These are phyloP conservation scores for Pyracantha coccinea DNA, from an alignment of 331 rosid genomes.

Conservation along the genomic window DNA sequence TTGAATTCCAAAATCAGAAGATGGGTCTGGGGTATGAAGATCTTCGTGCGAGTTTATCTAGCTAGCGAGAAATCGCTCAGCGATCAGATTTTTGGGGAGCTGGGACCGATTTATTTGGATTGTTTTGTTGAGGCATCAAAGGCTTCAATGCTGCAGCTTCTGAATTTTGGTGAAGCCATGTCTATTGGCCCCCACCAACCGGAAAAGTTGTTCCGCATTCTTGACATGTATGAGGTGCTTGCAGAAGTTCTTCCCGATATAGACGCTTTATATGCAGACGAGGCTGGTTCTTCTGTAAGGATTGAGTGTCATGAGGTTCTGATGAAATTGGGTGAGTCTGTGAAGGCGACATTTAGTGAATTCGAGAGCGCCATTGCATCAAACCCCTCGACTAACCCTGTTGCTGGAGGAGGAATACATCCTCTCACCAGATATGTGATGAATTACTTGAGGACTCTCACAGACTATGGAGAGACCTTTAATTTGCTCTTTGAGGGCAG, in stretches of 20 bases:
- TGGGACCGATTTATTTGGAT: constrained; percentile 32
- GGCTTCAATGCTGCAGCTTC: constrained; percentile 77
- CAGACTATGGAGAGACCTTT: constrained; percentile 58
- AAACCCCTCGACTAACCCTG: constrained; percentile 50
- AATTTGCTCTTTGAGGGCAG: constrained; percentile 56
- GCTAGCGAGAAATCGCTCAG: constrained; percentile 78
- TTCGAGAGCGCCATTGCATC: constrained; percentile 69
- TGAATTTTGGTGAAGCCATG: constrained; percentile 90
- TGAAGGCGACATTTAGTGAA: constrained; percentile 56
- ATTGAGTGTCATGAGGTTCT: constrained; percentile 75
- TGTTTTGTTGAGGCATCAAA: constrained; percentile 84
- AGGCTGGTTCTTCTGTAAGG: constrained; percentile 58
- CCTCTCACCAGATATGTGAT: constrained; percentile 81
- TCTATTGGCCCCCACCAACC: constrained; percentile 89
- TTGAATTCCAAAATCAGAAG: constrained; percentile 73
- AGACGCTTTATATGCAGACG: constrained; percentile 50
- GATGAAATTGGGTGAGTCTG: constrained; percentile 64
- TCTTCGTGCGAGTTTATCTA: constrained; percentile 79
- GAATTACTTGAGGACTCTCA: constrained; percentile 66
- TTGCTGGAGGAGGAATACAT: constrained; percentile 84
- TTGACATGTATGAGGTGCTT: constrained; percentile 92
- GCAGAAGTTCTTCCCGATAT: constrained; percentile 61
- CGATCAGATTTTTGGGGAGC: constrained; percentile 71
- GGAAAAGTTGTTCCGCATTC: constrained; percentile 69
- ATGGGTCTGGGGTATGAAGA: constrained; percentile 82